Evolutionary conservation across 83 land plant species (phyloP).

Genomic region (Thuja plicata): DNA sequence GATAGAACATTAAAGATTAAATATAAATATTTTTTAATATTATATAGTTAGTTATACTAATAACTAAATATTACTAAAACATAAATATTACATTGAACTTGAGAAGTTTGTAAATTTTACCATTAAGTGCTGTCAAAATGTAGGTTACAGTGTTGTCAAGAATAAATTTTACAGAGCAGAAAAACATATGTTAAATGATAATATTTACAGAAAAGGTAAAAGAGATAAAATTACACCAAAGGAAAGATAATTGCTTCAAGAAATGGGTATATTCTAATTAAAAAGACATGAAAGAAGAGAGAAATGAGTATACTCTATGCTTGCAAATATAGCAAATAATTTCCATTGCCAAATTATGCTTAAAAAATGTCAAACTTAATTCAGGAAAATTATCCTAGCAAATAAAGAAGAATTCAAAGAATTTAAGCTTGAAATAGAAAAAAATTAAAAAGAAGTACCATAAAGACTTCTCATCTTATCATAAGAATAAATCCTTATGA

Average conservation of each 20-base stretch:
- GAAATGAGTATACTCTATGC: not conserved
- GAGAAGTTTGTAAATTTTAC: not conserved
- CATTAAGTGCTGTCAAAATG: not conserved
- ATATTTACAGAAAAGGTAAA: no score
- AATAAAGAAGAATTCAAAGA: no score
- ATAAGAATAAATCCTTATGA: not conserved
- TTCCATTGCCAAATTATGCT: not conserved
- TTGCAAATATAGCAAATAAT: not conserved
- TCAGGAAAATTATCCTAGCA: not conserved
- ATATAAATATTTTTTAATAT: no score
- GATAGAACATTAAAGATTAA: no score
- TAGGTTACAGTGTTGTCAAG: not conserved
- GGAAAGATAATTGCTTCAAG: not conserved
- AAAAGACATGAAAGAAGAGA: not conserved
- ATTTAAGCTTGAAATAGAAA: no score
- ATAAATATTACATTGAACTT: not conserved
- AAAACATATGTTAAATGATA: no score
- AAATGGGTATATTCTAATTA: no score
- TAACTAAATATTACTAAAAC: no score
- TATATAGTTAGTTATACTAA: no score
- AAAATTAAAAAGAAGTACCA: not conserved
- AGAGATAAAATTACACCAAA: not conserved
- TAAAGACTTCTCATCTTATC: not conserved
- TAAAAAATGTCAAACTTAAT: no score
- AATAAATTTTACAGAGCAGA: no score